Percentiles rank a stretch among this genome's conserved stretches.
Evolutionary conservation across 345 rosid species (phyloP).

Genomic region (Salix brachista): DNA sequence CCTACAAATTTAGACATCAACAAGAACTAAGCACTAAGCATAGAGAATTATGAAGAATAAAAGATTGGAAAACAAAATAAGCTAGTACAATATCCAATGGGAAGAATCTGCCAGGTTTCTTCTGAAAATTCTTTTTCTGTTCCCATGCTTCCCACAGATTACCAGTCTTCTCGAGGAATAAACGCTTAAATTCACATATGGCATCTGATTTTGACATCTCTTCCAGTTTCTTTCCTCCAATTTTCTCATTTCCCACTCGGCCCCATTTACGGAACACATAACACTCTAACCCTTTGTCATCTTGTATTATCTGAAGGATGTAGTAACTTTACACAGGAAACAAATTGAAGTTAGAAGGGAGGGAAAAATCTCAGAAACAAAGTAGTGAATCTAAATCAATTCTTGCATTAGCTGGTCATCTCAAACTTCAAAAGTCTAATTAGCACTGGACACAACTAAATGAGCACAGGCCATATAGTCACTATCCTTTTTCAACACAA

Average conservation of each 20-base stretch:
- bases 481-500: no score
- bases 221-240: conserved; percentile 77
- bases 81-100: conserved; percentile 81
- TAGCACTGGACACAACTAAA: not conserved
- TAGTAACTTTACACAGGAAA: conserved; percentile 57
- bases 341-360: conserved; percentile 17
- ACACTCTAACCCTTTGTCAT: conserved; percentile 76
- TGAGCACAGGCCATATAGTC: no score
- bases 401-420: not conserved
- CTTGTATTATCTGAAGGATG: conserved; percentile 88
- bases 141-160: conserved; percentile 95
- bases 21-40: not conserved
- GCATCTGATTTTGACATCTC: conserved; percentile 78
- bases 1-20: conserved; percentile 44
- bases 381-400: not conserved
- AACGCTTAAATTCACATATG: conserved; percentile 52
- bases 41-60: not conserved
- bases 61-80: conserved; percentile 10
- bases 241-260: conserved; percentile 80
- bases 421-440: not conserved
- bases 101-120: conserved; percentile 82
- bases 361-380: not conserved
- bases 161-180: conserved; percentile 89
- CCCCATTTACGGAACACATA: conserved; percentile 94
- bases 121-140: conserved; percentile 60